Evolutionary conservation across 306 rosid genomes (phyloP), one percentile per base, ranked within the genome.

Genomic region (Castanea mollissima): DNA sequence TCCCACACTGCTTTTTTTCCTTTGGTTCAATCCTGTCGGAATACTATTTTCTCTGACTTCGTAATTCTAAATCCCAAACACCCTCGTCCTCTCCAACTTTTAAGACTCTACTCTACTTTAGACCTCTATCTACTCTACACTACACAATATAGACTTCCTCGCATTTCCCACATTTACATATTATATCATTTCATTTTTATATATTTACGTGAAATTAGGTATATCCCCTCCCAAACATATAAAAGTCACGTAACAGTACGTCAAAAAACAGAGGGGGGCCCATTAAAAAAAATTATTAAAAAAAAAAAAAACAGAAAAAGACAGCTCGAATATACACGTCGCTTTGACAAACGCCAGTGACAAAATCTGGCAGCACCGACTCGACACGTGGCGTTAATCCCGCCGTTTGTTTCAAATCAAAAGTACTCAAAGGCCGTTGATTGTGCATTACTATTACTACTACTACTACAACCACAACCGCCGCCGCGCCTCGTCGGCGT

Each of bases 241-340:
- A 52, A 74, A 68, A 19, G 51, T 51, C 73, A 81, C 74, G 79
- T 84, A 82, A 63, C 70, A 46, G 77, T 77, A 76, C 73, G 69
- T 41, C 56, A 21, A 64, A 41, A 34, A 41, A 11, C 8, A 11
- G 8, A 11, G 46, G 46, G 46, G 46, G 46, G 12, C 46, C 46
- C 46, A 41, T 41, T 2, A 49, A 4, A 1, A 8, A 6, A 11
- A 56, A 8, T 5, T 3, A 27, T 4, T 15, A 6, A 0, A 0
- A 31, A 80, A 55, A n/a, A 31, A 62, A 16, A 19, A 6, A 41
- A 15, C 19, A 74, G 27, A 12, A 55, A 46, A 68, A 59, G 81
- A 82, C 88, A 86, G 86, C 86, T 76, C 78, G 85, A 87, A 85
- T 89, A 79, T 89, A 88, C 86, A 89, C 73, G 54, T 38, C 79